Evolutionary conservation across 2,329 filamentous ascomycete species (phyloP).

Genomic region (Acrocalymma vagum): DNA sequence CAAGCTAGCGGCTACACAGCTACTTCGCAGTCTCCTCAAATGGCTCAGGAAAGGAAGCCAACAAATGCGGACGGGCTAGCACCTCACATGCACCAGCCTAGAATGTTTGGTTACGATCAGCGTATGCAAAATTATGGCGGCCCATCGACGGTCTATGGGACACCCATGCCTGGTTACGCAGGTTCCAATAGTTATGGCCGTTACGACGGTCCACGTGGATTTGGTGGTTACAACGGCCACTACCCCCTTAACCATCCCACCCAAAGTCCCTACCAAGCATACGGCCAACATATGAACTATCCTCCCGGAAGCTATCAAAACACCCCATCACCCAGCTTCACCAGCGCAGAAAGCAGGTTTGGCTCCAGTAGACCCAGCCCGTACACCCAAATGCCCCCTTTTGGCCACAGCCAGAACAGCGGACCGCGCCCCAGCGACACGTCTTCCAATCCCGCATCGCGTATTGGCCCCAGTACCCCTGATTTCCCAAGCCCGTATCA

Average conservation of each 20-base stretch:
- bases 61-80: too few relatives aligned
- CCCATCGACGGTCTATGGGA: slow-evolving; percentile 3
- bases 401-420: slow-evolving; percentile 1
- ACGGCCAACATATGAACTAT: slow-evolving; percentile 2
- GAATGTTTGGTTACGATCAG: too few relatives aligned
- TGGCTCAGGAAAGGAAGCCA: slow-evolving; percentile 6
- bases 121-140: slow-evolving; percentile 8
- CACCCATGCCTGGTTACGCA: slow-evolving; percentile 10
- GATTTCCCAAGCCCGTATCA: slow-evolving; percentile 1
- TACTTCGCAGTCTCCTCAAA: slow-evolving; percentile 6
- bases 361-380: neutral
- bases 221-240: slow-evolving; percentile 1
- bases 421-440: too few relatives aligned
- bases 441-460: too few relatives aligned
- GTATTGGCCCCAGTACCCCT: neutral
- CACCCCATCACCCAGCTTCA: slow-evolving; percentile 6
- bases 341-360: neutral
- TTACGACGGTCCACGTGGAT: slow-evolving; percentile 7
- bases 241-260: slow-evolving; percentile 1
- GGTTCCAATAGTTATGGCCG: slow-evolving; percentile 3
- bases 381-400: slow-evolving; percentile 9
- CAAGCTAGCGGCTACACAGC: slow-evolving; percentile 16
- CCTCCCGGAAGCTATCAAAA: slow-evolving; percentile 6
- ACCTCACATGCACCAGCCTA: too few relatives aligned
- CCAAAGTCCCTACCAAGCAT: slow-evolving; percentile 6